Percentiles rank a stretch among this genome's conserved stretches.
phyloP scores from a whole-genome alignment of 2,329 filamentous ascomycete genomes.

The Clarireedia hainanense region DNA sequence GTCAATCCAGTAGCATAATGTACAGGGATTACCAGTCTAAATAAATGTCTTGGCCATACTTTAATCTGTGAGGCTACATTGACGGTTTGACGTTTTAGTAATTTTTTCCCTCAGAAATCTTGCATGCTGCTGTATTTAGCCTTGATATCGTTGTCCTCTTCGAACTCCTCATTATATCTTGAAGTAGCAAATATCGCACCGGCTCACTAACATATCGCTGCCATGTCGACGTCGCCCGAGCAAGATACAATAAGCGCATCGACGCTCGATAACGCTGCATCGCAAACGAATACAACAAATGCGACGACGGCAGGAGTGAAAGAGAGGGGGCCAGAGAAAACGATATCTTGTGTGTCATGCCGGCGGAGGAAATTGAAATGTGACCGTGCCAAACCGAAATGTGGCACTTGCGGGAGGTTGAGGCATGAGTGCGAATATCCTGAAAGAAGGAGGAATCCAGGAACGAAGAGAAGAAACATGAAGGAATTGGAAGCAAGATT shows the following conservation, averaged over 20 bases:
- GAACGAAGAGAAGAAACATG: conserved; percentile 82
- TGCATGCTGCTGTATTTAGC: too few species aligned
- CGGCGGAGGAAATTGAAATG: conserved; percentile 80
- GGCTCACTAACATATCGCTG: not conserved
- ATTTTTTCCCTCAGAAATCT: too few species aligned
- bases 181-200: too few species aligned
- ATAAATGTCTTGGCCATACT: too few species aligned
- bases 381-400: conserved; percentile 72
- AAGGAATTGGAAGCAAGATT: conserved; percentile 83
- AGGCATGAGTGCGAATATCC: conserved; percentile 79
- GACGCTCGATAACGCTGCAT: not conserved
- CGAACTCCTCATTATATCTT: too few species aligned
- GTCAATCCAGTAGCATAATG: too few species aligned
- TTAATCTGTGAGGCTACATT: too few species aligned
- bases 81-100: too few species aligned
- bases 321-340: conserved; percentile 32
- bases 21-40: too few species aligned
- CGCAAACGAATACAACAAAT: not conserved
- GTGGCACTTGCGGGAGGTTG: conserved; percentile 69
- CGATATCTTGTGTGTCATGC: conserved; percentile 77
- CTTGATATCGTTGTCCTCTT: too few species aligned
- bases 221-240: conserved; percentile 4
- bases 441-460: conserved; percentile 79
- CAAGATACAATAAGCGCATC: not conserved
- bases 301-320: not conserved